These are phyloP conservation scores for Fusarium incarnatum DNA, from an alignment of 2,329 filamentous ascomycete species.

Conservation along the genomic window DNA sequence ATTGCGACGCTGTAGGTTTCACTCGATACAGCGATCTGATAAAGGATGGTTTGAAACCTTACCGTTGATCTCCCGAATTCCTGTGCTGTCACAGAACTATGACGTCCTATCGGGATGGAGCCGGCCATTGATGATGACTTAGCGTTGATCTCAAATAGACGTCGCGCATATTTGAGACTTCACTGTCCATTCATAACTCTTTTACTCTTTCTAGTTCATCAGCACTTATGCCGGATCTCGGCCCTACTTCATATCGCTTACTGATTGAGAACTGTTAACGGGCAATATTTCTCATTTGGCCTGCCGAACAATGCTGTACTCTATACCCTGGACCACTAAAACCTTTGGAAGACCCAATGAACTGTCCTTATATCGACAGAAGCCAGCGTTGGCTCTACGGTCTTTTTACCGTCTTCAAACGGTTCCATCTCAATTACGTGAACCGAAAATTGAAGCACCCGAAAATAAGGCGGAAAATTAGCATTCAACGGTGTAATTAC, in stretches of 20 bases:
- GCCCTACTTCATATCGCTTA: background rate
- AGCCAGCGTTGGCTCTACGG: background rate
- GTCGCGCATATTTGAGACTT: background rate
- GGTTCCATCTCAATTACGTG: rapidly evolving
- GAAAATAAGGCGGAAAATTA: background rate
- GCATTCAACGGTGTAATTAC: background rate
- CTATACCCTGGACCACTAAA: background rate
- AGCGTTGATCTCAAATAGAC: background rate
- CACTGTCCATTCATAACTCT: no score
- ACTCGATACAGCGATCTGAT: background rate
- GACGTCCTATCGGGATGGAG: background rate
- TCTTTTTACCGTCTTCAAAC: background rate
- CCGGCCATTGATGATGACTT: background rate
- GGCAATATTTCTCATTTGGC: background rate
- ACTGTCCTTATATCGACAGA: rapidly evolving
- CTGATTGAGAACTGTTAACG: background rate
- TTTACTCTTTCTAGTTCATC: no score
- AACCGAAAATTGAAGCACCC: rapidly evolving
- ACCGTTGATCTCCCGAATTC: background rate
- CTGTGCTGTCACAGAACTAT: background rate
- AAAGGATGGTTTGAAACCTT: background rate
- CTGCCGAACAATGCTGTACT: rapidly evolving
- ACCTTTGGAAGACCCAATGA: rapidly evolving
- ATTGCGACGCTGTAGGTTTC: background rate
- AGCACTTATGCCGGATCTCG: background rate